A percentile compares a stretch with the other conserved stretches of the same genome.
These are phyloP conservation scores for Aspergillus sp. DNA, from an alignment of 2,329 filamentous ascomycete genomes.

Conservation along the genomic window DNA sequence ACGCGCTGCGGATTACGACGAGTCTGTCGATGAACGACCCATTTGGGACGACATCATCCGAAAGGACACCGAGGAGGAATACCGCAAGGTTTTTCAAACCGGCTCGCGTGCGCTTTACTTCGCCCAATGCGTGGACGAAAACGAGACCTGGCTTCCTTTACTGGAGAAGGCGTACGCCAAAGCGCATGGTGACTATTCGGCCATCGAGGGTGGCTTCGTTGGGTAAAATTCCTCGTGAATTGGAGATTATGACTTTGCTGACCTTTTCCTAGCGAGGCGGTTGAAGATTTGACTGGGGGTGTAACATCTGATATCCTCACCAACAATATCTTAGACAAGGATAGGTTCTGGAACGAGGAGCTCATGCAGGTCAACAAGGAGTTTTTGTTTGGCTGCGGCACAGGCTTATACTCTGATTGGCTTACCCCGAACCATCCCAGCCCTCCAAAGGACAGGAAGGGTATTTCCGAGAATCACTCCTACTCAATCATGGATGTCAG, in stretches of 20 bases:
- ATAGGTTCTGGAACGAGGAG: slow-evolving; percentile 81
- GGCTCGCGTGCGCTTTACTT: slow-evolving; percentile 66
- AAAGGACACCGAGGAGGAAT: slow-evolving; percentile 69
- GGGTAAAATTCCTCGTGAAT: slow-evolving; percentile 40
- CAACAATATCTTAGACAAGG: slow-evolving; percentile 59
- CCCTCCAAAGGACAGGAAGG: slow-evolving; percentile 41
- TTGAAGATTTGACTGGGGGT: slow-evolving; percentile 59
- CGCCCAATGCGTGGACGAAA: slow-evolving; percentile 17
- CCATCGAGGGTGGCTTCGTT: slow-evolving; percentile 73
- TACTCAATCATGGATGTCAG: slow-evolving; percentile 61
- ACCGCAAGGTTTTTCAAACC: slow-evolving; percentile 69
- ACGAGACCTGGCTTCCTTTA: slow-evolving; percentile 19
- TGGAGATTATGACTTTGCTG: not conserved
- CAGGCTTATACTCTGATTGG: slow-evolving; percentile 48
- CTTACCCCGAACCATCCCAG: slow-evolving; percentile 35
- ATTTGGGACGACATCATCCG: slow-evolving; percentile 74
- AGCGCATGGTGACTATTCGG: slow-evolving; percentile 74
- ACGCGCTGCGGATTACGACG: slow-evolving; percentile 78
- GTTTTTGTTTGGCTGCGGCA: slow-evolving; percentile 57
- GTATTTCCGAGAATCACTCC: slow-evolving; percentile 52
- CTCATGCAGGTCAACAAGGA: slow-evolving; percentile 77
- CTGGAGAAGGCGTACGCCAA: slow-evolving; percentile 47
- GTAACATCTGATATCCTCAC: slow-evolving; percentile 49
- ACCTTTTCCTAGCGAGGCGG: slow-evolving; percentile 47
- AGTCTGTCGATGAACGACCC: slow-evolving; percentile 71